These are phyloP conservation scores for Candida adriatica DNA, from an alignment of 805 yeast genomes.

Conservation along the genomic window DNA sequence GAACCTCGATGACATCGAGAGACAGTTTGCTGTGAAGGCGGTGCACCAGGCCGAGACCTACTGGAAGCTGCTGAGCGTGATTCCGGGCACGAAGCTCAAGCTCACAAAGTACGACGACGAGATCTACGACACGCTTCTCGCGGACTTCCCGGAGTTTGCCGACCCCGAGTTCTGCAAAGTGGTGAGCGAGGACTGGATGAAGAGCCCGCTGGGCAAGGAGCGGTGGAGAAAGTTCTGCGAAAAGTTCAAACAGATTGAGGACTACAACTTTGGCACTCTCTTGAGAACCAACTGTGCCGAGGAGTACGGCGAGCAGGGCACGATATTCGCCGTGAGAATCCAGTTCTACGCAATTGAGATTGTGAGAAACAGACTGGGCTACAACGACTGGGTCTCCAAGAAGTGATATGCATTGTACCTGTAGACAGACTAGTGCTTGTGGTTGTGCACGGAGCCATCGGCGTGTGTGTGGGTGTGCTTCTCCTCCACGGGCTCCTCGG, in stretches of 20 bases:
- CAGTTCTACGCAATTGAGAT: constrained; percentile 95
- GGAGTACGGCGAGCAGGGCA: constrained; percentile 76
- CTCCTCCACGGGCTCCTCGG: constrained; percentile 9
- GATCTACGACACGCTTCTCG: constrained; percentile 51
- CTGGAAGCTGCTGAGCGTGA: constrained; percentile 69
- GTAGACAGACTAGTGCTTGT: constrained; percentile 15
- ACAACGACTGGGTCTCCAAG: constrained; percentile 80
- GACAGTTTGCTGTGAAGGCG: constrained; percentile 96
- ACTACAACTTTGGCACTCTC: constrained; percentile 92
- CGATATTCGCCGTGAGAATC: constrained; percentile 86
- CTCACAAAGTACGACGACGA: constrained; percentile 69
- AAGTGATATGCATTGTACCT: constrained; percentile 16
- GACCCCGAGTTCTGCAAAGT: constrained; percentile 48
- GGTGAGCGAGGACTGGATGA: constrained; percentile 75
- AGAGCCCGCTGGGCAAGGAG: constrained; percentile 69
- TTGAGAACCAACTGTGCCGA: constrained; percentile 64
- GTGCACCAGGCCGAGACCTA: constrained; percentile 93
- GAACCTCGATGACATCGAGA: constrained; percentile 91
- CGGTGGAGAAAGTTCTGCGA: constrained; percentile 89
- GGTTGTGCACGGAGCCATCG: constrained; percentile 23
- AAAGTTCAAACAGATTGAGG: constrained; percentile 79
- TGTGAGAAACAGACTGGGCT: constrained; percentile 82
- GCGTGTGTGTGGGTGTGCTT: constrained; percentile 19
- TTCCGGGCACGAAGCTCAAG: constrained; percentile 75
- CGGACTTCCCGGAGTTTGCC: constrained; percentile 83